Percentiles rank a stretch among this genome's conserved stretches.
These are phyloP conservation scores for Sporothrix luriei DNA, from an alignment of 2,329 filamentous ascomycete genomes.

Conservation along the genomic window DNA sequence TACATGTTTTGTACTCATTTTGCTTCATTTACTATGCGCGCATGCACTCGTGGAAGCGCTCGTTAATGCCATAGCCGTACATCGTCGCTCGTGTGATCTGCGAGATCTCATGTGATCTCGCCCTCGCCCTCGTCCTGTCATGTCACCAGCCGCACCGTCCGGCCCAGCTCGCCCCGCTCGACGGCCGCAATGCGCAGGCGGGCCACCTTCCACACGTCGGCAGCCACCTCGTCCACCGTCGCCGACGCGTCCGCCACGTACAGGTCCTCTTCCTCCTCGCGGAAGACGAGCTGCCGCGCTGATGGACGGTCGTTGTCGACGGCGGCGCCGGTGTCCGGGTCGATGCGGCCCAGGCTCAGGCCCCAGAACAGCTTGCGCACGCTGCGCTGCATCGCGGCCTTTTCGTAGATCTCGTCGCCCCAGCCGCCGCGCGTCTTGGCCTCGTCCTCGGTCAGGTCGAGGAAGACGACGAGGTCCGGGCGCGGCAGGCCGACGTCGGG, in stretches of 20 bases:
- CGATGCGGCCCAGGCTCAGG: constrained; percentile 49
- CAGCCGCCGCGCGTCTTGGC: constrained; percentile 80
- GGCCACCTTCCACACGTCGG: constrained; percentile 58
- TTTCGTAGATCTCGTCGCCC: constrained; percentile 88
- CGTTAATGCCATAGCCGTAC: too few species aligned
- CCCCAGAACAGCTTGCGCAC: constrained; percentile 75
- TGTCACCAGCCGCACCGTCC: constrained; percentile 50
- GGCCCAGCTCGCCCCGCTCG: constrained; percentile 54
- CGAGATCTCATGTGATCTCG: too few species aligned
- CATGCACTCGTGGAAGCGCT: too few species aligned
- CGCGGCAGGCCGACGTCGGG: constrained; percentile 85
- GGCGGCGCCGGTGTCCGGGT: not conserved
- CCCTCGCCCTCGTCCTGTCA: constrained; percentile 38
- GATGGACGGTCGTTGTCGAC: not conserved
- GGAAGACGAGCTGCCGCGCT: constrained; percentile 44
- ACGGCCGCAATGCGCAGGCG: constrained; percentile 52
- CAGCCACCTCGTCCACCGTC: constrained; percentile 59
- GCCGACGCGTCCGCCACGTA: constrained; percentile 58
- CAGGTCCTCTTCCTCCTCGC: constrained; percentile 57
- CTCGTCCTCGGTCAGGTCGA: constrained; percentile 74
- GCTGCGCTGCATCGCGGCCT: constrained; percentile 74
- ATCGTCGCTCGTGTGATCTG: too few species aligned
- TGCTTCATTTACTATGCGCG: not conserved
- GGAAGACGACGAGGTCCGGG: constrained; percentile 84
- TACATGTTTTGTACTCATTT: not conserved